phyloP scores from a whole-genome alignment of 352 stramenopile genomes.

The Lagenidium giganteum region DNA sequence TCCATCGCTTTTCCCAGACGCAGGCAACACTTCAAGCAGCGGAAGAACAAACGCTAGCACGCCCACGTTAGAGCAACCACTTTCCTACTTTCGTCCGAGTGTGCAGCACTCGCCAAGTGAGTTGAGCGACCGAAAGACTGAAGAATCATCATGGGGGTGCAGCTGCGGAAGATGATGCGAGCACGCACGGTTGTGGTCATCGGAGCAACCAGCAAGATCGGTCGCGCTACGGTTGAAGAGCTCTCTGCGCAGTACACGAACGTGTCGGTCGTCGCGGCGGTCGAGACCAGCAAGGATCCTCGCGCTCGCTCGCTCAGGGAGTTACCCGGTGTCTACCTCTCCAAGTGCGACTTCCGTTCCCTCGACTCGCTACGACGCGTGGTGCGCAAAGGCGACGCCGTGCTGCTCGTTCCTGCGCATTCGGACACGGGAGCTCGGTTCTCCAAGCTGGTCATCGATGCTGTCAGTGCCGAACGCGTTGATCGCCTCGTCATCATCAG shows the following conservation, averaged over 20 bases:
- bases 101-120: no score
- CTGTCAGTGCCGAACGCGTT: constrained; percentile 33
- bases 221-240: constrained; percentile 43
- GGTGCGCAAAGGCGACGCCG: constrained; percentile 54
- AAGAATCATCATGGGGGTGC: no score
- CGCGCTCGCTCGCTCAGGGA: constrained; percentile 46
- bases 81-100: no score
- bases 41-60: no score
- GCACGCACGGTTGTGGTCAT: constrained; percentile 71
- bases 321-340: constrained; percentile 42
- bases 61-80: no score
- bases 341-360: constrained; percentile 49
- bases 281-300: constrained; percentile 45
- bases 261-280: constrained; percentile 47
- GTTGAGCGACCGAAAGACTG: no score
- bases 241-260: constrained; percentile 32
- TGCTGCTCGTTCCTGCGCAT: constrained; percentile 58
- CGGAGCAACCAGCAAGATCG: constrained; percentile 61
- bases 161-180: constrained; percentile 53
- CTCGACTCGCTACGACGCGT: constrained; percentile 44
- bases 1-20: no score
- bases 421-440: constrained; percentile 54
- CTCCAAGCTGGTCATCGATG: constrained; percentile 62
- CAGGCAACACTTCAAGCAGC: no score
- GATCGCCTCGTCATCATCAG: constrained; percentile 60